A percentile compares a stretch with the other conserved stretches of the same genome.
phyloP scores from a whole-genome alignment of 306 rosid genomes.

The Rubus idaeus region DNA sequence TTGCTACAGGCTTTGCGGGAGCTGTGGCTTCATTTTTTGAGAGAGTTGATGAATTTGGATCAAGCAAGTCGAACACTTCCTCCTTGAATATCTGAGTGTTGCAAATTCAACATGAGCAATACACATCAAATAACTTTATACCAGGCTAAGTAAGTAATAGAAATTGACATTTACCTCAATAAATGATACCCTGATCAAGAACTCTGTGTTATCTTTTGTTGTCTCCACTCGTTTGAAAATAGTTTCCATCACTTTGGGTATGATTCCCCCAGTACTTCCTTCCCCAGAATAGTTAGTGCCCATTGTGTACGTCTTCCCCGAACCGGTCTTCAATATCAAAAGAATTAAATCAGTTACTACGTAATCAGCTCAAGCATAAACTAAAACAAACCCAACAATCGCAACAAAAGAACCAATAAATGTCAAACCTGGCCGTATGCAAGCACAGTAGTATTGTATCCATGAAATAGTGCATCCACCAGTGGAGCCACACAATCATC shows the following conservation, averaged over 20 bases:
- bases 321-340: conserved; percentile 68
- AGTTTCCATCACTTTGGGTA: conserved; percentile 70
- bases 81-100: conserved; percentile 77
- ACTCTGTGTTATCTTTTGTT: conserved; percentile 47
- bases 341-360: conserved; percentile 4
- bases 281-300: conserved; percentile 75
- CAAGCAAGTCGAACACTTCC: conserved; percentile 90
- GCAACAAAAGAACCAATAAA: not conserved
- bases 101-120: conserved; percentile 11
- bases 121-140: not conserved
- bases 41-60: conserved; percentile 39
- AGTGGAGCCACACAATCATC: conserved; percentile 86
- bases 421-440: conserved; percentile 89
- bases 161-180: conserved; percentile 62
- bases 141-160: not conserved
- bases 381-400: not conserved
- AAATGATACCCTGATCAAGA: conserved; percentile 79
- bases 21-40: conserved; percentile 49
- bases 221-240: conserved; percentile 54
- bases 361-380: not conserved
- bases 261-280: conserved; percentile 59
- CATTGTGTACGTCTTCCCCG: conserved; percentile 72
- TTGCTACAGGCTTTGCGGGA: conserved; percentile 40
- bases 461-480: conserved; percentile 78
- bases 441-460: conserved; percentile 94